Base-by-base conservation (phyloP, 1,139 yeast species). In the Debaryomyces sp. region DNA sequence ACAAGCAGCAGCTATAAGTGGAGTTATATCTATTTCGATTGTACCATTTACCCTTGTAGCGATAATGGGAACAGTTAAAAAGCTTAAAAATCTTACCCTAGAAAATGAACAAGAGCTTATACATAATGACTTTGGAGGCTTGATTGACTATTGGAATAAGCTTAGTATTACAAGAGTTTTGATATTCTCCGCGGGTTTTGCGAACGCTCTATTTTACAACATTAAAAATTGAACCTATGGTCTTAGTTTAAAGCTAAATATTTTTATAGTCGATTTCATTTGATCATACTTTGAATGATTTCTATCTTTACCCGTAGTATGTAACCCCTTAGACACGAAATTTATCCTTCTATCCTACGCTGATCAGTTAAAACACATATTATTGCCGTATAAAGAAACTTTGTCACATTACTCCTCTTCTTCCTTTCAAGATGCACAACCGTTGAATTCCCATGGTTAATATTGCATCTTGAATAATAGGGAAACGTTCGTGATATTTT, bases 131-230 rank as follows among this genome's bases (percentile, higher is more conserved):
- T 29, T 26, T 18, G 45, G 43, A 7, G 13, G 27, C 30, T 24
- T 8, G 41, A 45, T 45, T 23, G 44, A 45, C n/a, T 24, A 26
- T 23, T 46, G 48, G 48, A 46, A 46, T 27, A 36, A 32, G 30
- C 34, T 45, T 8, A 45, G 48, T 24, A 37, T 45, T 8, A 24
- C 21, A 12, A 41, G 47, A 26, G 6, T 26, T n/a, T 12, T 35
- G 4, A 9, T 45, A 7, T 41, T 40, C 39, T 40, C 47, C 13
- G 30, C 18, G 2, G 47, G 47, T 2, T 45, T 40, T 30, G 27
- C 8, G 5, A 40, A 40, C 22, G 36, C 43, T 2, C 12, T 40
- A 23, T 13, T 39, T 6, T 39, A 39, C 21, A 35, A 39, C n/a
- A 21, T 27, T 32, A 32, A 5, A 15, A 4, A 13, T 32, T 32